Base-by-base conservation (phyloP, 2,329 filamentous ascomycete species). In the Ilyonectria sp. region DNA sequence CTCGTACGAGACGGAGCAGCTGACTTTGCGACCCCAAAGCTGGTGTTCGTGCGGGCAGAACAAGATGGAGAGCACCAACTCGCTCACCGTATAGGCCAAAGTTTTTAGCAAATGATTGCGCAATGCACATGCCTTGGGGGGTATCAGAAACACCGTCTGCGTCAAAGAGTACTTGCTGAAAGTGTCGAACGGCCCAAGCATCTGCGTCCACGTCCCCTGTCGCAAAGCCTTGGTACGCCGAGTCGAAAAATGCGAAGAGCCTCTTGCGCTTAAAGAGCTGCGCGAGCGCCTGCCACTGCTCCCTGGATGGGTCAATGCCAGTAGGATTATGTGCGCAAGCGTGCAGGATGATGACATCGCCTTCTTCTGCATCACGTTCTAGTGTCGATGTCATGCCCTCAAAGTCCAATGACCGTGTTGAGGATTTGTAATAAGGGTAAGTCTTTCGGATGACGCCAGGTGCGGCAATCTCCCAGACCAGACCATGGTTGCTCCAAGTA, bases 401-500 rank as follows among this genome's bases (percentile, higher is more conserved):
- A 49, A 82, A 78, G 67, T 82, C 72, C 4, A 82, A 49, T 1
- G 68, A 64, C 6, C 60, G 64, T 1, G 67, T 75, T 2, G 56
- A 19, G 1, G 67, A 49, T 50, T 79, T 29, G 63, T 76, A 82
- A 65, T 82, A 80, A 2, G 77, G 76, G 46, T 80, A 82, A 2
- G 61, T 56, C 15, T 46, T 57, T 19, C 63, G 67, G 15, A 68
- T 60, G 9, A 81, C 68, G 2, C 46, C 37, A 0, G 74, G 62
- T 2, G 60, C 75, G 2, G 68, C 71, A 3, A 71, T 60, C 15
- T 73, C 66, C 75, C 78, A 82, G 43, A 81, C 76, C 15, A 72
- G 68, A 7, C 67, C 44, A 61, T 82, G 71, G 19, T 70, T 97
- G 86, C 86, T 95, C 71, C 73, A 75, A 1, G 58, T 70, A 6